These are phyloP conservation scores for Aureobasidium namibiae DNA, from an alignment of 2,329 filamentous ascomycete genomes.

Conservation along the genomic window DNA sequence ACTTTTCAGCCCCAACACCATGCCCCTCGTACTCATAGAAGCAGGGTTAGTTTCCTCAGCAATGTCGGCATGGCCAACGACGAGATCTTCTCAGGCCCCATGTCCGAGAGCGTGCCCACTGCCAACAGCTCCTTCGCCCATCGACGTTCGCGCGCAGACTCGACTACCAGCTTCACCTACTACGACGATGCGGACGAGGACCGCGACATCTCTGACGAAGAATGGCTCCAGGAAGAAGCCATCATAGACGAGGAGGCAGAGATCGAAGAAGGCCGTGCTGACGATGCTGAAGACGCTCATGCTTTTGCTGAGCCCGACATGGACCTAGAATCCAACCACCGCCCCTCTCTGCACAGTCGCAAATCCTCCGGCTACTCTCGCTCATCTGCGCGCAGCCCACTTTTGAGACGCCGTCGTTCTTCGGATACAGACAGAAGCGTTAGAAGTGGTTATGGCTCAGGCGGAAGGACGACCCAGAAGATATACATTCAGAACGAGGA, in stretches of 20 bases:
- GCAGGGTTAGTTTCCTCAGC: constrained; percentile 67
- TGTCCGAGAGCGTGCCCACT: constrained; percentile 92
- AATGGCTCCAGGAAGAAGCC: constrained; percentile 43
- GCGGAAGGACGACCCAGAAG: constrained; percentile 71
- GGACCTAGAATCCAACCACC: constrained; percentile 33
- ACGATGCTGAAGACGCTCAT: constrained; percentile 31
- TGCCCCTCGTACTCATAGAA: constrained; percentile 14
- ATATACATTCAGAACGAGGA: constrained; percentile 91
- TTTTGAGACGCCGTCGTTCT: constrained; percentile 66
- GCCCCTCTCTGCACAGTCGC: constrained; percentile 41
- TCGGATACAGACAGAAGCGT: constrained; percentile 59
- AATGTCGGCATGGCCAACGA: constrained; percentile 99
- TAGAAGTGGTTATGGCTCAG: constrained; percentile 51
- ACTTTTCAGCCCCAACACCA: neutral
- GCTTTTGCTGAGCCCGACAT: constrained; percentile 34
- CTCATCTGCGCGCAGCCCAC: constrained; percentile 45
- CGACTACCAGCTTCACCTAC: constrained; percentile 81
- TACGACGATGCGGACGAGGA: constrained; percentile 69
- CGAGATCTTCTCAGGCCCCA: constrained; percentile 86
- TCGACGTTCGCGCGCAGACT: constrained; percentile 71
- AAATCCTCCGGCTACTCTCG: constrained; percentile 48
- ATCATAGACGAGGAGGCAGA: constrained; percentile 38
- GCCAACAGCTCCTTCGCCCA: constrained; percentile 89
- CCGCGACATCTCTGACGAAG: constrained; percentile 26
- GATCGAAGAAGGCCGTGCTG: constrained; percentile 29